Evolutionary conservation across 2,329 filamentous ascomycete species (phyloP), one percentile per base, ranked within the genome.

Genomic region (Metarhizium robertsii): DNA sequence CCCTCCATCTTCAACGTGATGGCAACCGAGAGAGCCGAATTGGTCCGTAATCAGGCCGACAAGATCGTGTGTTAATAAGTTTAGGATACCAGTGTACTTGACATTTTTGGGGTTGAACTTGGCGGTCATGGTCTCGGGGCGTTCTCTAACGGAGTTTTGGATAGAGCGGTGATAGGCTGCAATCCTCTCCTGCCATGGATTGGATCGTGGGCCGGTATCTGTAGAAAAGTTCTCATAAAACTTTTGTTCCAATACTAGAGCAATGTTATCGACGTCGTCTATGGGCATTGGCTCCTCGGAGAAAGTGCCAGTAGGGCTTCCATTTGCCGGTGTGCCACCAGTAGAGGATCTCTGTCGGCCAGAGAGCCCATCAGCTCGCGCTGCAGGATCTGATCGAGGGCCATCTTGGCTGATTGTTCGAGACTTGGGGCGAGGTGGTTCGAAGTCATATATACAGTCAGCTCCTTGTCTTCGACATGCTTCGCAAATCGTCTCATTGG

Each of bases 391-490:
- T 16, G 56, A 54, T 20, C 62, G 62, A 42, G 53, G 59, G 56
- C 60, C 63, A 53, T 68, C 66, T 20, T 63, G 60, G 54, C 64
- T 67, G 40, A 60, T 50, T 45, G 65, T 61, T 11, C 67, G 62
- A 18, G 59, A 53, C 59, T 68, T 70, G 47, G 62, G 57, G 25
- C 67, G 63, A 6, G 64, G 60, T 6, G 67, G 62, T 53, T 71
- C 69, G 55, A 69, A 70, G 59, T 71, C 69, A 61, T 71, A 71
- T 59, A 71, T 71, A 59, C 69, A 71, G 59, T 71, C 68, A 50
- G 65, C 67, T 10, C 66, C 68, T 54, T 71, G 69, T 43, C 66
- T 64, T 45, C 68, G 66, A 49, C 69, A 71, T 30, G 69, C 69
- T 55, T 71, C 66, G 61, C 69, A 71, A 42, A 71, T 71, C 32